Percentiles rank a stretch among this genome's conserved stretches.
Evolutionary conservation across 805 yeast species (phyloP).

Genomic region (Starmera caribaea): DNA sequence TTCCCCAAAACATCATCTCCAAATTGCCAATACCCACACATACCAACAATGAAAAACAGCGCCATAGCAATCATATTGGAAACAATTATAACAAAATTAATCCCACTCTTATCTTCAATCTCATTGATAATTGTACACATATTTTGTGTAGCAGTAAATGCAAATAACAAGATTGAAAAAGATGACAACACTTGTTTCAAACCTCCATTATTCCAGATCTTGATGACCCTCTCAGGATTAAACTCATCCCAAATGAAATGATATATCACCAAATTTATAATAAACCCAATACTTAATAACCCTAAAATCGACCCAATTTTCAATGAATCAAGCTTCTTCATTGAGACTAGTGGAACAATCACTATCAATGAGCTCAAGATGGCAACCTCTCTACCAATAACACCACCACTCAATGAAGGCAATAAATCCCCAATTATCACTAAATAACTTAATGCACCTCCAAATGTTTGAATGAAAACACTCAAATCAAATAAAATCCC

Average conservation of each 20-base stretch:
- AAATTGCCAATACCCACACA: slow-evolving; percentile 64
- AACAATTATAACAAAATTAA: slow-evolving; percentile 37
- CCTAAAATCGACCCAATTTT: slow-evolving; percentile 67
- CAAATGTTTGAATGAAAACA: slow-evolving; percentile 70
- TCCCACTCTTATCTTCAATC: slow-evolving; percentile 41
- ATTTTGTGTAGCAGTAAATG: slow-evolving; percentile 77
- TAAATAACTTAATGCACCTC: slow-evolving; percentile 62
- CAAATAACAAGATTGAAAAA: slow-evolving; percentile 68
- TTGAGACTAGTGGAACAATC: slow-evolving; percentile 53
- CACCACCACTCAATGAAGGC: slow-evolving; percentile 46
- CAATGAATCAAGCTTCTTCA: slow-evolving; percentile 57
- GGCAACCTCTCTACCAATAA: slow-evolving; percentile 23
- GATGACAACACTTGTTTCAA: slow-evolving; percentile 42
- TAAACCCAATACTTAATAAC: slow-evolving; percentile 52
- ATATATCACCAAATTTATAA: slow-evolving; percentile 43
- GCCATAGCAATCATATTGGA: slow-evolving; percentile 45
- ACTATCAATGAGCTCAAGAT: slow-evolving; percentile 42
- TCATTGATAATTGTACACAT: slow-evolving; percentile 72
- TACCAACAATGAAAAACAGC: slow-evolving; percentile 55
- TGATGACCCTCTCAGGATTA: slow-evolving; percentile 33
- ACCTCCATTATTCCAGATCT: slow-evolving; percentile 32
- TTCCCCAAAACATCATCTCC: slow-evolving; percentile 61
- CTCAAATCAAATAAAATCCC: slow-evolving; percentile 66
- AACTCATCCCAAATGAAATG: slow-evolving; percentile 39
- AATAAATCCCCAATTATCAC: slow-evolving; percentile 71